Evolutionary conservation across 352 stramenopile genomes (phyloP).

Genomic region (Pythium oligandrum): DNA sequence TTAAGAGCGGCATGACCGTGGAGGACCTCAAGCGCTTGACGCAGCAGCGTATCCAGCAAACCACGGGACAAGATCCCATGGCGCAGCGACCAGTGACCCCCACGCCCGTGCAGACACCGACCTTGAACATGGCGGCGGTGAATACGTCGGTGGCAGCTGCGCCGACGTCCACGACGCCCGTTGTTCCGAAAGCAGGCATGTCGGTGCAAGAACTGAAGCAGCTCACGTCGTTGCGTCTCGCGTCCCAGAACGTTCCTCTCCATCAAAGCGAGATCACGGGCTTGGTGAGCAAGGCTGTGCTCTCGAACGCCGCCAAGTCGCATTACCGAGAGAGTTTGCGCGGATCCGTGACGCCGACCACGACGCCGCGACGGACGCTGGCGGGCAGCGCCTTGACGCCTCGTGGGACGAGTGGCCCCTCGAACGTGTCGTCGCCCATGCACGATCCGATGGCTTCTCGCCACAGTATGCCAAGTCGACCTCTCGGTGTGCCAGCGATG

Average conservation of each 20-base stretch:
- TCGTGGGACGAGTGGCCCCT: neutral
- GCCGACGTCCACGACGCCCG: constrained; percentile 25
- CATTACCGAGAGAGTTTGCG: constrained; percentile 71
- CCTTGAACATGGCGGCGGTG: constrained; percentile 55
- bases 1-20: constrained; percentile 88
- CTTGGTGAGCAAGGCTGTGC: constrained; percentile 70
- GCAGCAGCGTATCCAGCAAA: constrained; percentile 81
- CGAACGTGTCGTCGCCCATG: constrained; percentile 7
- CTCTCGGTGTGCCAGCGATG: constrained; percentile 18
- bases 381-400: constrained; percentile 15
- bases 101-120: constrained; percentile 45
- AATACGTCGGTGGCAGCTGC: constrained; percentile 20
- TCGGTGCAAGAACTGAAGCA: constrained; percentile 86
- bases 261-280: constrained; percentile 65
- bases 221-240: constrained; percentile 70
- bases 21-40: constrained; percentile 84
- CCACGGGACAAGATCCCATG: constrained; percentile 7
- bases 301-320: constrained; percentile 70
- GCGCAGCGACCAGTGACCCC: constrained; percentile 31
- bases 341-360: constrained; percentile 46
- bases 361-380: constrained; percentile 37
- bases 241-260: constrained; percentile 56
- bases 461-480: constrained; percentile 19
- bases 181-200: constrained; percentile 77
- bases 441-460: constrained; percentile 16